phyloP scores from a whole-genome alignment of 768 basidiomycete genomes.

The Macrolepiota albuminosa region DNA sequence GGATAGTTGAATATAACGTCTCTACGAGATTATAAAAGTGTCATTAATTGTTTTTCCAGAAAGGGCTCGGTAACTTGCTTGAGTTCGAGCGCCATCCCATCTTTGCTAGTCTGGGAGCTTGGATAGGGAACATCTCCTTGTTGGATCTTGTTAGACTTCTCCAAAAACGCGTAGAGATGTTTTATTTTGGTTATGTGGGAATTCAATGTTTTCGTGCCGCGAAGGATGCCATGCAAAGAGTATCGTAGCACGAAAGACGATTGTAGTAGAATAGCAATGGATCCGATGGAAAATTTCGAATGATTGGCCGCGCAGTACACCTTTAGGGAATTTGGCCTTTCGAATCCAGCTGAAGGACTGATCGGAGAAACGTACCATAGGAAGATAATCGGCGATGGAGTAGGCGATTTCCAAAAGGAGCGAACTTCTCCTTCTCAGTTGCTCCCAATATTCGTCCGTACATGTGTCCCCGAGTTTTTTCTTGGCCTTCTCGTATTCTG shows the following conservation, averaged over 20 bases:
- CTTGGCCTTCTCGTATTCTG: conserved; percentile 27
- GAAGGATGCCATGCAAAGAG: conserved; percentile 19
- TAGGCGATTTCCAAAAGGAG: conserved; percentile 14
- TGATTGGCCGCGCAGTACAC: conserved; percentile 33
- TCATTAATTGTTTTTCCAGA: neutral
- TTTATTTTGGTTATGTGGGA: conserved; percentile 23
- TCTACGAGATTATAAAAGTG: conserved; percentile 22
- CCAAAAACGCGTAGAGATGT: conserved; percentile 25
- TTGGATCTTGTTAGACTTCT: conserved; percentile 18
- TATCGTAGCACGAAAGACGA: conserved; percentile 25
- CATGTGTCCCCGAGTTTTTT: conserved; percentile 18
- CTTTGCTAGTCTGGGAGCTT: conserved; percentile 5
- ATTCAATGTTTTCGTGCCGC: conserved; percentile 16
- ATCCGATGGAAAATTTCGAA: conserved; percentile 30
- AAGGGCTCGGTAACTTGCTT: conserved; percentile 12
- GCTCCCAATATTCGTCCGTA: conserved; percentile 18
- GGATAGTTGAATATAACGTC: conserved; percentile 53
- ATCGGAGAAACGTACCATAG: conserved; percentile 21
- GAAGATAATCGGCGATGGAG: conserved; percentile 22
- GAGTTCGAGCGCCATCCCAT: conserved; percentile 26
- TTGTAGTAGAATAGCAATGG: conserved; percentile 36
- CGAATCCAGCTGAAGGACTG: neutral
- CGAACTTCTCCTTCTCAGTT: conserved; percentile 7
- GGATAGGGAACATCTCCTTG: conserved; percentile 25
- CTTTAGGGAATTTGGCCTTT: conserved; percentile 14